Base-by-base conservation (phyloP, 495 filamentous ascomycete species). In the Neurospora sp. region DNA sequence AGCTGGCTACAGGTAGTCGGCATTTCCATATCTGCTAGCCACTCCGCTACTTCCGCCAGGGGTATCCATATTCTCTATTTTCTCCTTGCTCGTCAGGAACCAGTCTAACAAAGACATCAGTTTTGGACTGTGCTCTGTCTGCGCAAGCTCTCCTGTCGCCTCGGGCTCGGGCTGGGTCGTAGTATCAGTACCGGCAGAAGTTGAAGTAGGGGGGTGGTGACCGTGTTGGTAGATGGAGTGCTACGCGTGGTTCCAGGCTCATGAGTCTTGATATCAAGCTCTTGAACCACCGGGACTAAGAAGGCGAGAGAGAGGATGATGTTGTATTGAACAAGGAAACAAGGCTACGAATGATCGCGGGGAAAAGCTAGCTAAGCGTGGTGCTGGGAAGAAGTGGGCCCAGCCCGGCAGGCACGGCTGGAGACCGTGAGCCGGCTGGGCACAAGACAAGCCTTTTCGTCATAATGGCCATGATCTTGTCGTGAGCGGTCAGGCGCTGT, bases 1-100 rank as follows among this genome's bases (percentile, higher is more conserved):
- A 61, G 77, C 83, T 6, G 22, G 12, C 22, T 86, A 84, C 70
- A 35, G 35, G 35, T 35, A 35, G 35, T 74, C 84, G 73, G 78
- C 20, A 10, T 53, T 22, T 12, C 45, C 45, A 3, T 22, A 20
- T 12, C 10, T 22, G 9, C 1, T 27, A 53, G 9, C 10, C 48
- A 0, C 4, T 14, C 22, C 48, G 22, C 48, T 3, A 27, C 48
- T 59, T 14, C 48, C 48, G 14, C 48, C 20, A 14, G 22, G 48
- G 10, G 5, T 5, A 59, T 27, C 22, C 3, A 0, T 7, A 14
- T 1, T 59, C 20, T 10, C 48, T 59, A 59, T 22, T 5, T 0
- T 53, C 0, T 59, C 20, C 20, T 59, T 27, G 20, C 14, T 59
- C 10, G 4, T 14, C 10, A 59, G 3, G 10, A 59, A 59, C 48